These are phyloP conservation scores for Yarrowia yakushimensis DNA, from an alignment of 805 yeast species.

Conservation along the genomic window DNA sequence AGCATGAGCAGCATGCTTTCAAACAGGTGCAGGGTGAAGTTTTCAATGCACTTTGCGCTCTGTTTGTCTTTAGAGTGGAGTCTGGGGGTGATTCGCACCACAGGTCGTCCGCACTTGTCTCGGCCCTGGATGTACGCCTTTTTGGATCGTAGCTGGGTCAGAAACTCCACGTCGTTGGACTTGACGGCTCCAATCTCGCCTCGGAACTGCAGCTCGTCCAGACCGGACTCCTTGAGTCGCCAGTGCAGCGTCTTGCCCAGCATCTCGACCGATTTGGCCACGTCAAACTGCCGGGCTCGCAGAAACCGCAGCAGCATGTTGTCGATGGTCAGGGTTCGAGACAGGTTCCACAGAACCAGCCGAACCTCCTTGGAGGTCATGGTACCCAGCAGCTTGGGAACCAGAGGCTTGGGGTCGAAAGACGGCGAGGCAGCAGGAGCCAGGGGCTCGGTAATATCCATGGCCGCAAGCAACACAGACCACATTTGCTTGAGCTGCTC, in stretches of 20 bases:
- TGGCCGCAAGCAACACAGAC: constrained; percentile 17
- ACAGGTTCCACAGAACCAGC: constrained; percentile 36
- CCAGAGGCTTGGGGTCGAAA: constrained; percentile 19
- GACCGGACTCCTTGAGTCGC: constrained; percentile 78
- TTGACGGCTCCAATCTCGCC: constrained; percentile 51
- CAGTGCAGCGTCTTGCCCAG: constrained; percentile 82
- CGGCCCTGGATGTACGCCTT: constrained; percentile 97
- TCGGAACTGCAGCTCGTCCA: constrained; percentile 69
- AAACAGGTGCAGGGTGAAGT: constrained; percentile 60
- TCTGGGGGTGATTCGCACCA: constrained; percentile 57
- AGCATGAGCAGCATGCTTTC: constrained; percentile 55
- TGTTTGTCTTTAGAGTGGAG: constrained; percentile 57
- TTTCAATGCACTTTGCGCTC: constrained; percentile 57
- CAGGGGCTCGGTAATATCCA: constrained; percentile 10
- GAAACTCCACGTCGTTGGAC: constrained; percentile 79
- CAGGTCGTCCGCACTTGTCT: constrained; percentile 95
- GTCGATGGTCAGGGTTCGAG: constrained; percentile 50
- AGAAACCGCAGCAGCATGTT: constrained; percentile 78
- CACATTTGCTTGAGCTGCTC: constrained; percentile 23
- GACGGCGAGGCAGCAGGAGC: background rate
- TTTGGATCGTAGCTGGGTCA: constrained; percentile 84
- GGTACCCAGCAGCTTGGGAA: background rate
- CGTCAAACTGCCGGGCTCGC: constrained; percentile 92
- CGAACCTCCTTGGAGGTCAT: constrained; percentile 27
- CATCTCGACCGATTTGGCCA: constrained; percentile 76